Evolutionary conservation across 2,329 filamentous ascomycete species (phyloP), one percentile per base, ranked within the genome.

Genomic region (Aspergillus calidoustus): DNA sequence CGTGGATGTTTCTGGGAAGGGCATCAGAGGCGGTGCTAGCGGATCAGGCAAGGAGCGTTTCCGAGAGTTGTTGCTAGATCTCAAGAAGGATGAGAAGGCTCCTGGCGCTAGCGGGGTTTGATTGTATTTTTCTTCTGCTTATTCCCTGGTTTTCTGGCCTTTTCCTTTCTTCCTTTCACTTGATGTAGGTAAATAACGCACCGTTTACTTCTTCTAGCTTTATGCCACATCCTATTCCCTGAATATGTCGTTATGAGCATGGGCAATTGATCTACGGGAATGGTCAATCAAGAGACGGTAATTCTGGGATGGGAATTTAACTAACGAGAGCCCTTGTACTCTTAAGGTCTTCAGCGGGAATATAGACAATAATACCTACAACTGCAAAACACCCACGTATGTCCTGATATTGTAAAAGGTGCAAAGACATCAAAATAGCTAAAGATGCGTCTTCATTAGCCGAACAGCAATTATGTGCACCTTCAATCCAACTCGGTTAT

Each of bases 41-140:
- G 94, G 93, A 50, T 96, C 91, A 64, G 93, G 94, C 71, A 99
- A 99, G 86, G 92, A 96, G 78, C 91, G 93, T 67, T 98, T 99
- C 86, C 89, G 95, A 68, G 94, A 98, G 80, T 74, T 98, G 74
- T 82, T 99, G 72, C 80, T 93, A 70, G 93, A 88, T 77, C 81
- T 99, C 79, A 89, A 89, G 81, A 97, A 97, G 83, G 95, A 99
- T 70, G 91, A 97, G 81, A 96, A 96, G 67, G 87, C 87, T n/a
- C 87, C 86, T 6, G 86, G 86, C 49, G 84, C 84, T 28, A 84
- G 69, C 74, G 72, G 86, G 76, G 64, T 81, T 68, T 79, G 76
- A 44, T 54, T 23, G 57, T 59, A 60, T 64, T 65, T 66, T 60
- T 64, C 64, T 61, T 63, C 61, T 57, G 62, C 55, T 64, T 64